phyloP scores from a whole-genome alignment of 2,329 filamentous ascomycete genomes.

The Claviceps digitariae region DNA sequence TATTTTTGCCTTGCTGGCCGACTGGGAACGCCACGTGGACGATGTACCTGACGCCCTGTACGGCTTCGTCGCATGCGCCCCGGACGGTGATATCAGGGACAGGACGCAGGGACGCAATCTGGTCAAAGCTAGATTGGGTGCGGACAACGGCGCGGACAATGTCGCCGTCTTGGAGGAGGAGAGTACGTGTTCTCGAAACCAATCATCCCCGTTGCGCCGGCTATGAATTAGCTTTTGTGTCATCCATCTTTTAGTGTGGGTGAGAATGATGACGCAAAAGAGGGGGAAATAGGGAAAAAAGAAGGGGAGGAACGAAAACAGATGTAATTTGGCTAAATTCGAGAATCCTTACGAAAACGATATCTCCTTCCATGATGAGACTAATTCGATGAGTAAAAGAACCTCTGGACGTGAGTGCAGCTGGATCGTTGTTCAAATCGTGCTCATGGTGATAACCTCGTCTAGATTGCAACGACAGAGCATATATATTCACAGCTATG shows the following conservation, averaged over 20 bases:
- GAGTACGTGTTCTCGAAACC: constrained; percentile 16
- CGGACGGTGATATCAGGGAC: constrained; percentile 23
- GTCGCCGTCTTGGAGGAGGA: constrained; percentile 13
- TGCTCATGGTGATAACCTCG: too few relatives aligned
- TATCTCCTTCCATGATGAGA: too few relatives aligned
- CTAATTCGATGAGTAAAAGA: too few relatives aligned
- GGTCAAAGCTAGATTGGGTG: constrained; percentile 8
- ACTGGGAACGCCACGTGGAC: constrained; percentile 11
- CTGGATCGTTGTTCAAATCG: too few relatives aligned
- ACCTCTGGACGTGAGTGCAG: too few relatives aligned
- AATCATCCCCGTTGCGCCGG: constrained; percentile 18
- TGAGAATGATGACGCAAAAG: background rate
- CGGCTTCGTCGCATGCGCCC: constrained; percentile 26
- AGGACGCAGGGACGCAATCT: background rate
- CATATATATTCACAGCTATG: too few relatives aligned
- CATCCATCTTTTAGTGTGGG: too few relatives aligned
- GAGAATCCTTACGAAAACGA: too few relatives aligned
- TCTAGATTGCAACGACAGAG: too few relatives aligned
- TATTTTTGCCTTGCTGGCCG: too few relatives aligned
- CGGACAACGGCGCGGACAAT: constrained; percentile 17
- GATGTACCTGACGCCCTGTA: constrained; percentile 25
- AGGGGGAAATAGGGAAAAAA: background rate
- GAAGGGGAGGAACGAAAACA: background rate
- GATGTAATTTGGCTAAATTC: background rate
- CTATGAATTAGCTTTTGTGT: constrained; percentile 1